Conservation (phyloP, 2,329 filamentous ascomycete genomes). For the Trichocomaceae sp. region DNA sequence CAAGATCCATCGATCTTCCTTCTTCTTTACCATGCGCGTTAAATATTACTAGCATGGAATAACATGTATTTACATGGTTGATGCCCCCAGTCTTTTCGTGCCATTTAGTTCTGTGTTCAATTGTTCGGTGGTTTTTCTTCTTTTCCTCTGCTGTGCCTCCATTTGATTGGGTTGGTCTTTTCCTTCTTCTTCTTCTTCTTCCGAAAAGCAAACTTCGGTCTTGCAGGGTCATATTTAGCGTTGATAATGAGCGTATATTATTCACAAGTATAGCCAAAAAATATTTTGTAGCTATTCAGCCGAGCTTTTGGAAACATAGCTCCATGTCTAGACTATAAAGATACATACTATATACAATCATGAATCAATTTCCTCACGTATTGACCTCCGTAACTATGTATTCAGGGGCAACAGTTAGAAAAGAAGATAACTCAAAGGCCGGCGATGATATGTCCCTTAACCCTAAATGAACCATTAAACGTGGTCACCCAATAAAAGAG, state of each 20-base stretch:
- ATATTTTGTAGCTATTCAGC: neutral
- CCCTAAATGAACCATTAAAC: neutral
- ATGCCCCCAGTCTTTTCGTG: neutral
- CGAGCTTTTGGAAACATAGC: neutral
- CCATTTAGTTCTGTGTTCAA: neutral
- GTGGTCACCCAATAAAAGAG: neutral
- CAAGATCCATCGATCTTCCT: neutral
- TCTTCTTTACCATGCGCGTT: neutral
- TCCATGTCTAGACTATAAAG: neutral
- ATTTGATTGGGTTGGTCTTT: neutral
- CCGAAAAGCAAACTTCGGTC: neutral
- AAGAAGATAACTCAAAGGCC: neutral
- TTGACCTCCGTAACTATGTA: too few species aligned
- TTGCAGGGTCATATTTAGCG: neutral
- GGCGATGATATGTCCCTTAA: neutral
- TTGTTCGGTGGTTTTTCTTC: neutral
- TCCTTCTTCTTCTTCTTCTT: too few species aligned
- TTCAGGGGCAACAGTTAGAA: neutral
- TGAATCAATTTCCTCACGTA: neutral
- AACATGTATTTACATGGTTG: neutral
- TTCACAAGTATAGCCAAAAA: neutral
- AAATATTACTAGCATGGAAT: slow-evolving; percentile 4
- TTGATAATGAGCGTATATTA: neutral
- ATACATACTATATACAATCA: neutral
- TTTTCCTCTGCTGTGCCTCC: neutral